Evolutionary conservation across 192 early-diverging fungal genomes (phyloP), one percentile per base, ranked within the genome.

Genomic region (Umbelopsis ramanniana): DNA sequence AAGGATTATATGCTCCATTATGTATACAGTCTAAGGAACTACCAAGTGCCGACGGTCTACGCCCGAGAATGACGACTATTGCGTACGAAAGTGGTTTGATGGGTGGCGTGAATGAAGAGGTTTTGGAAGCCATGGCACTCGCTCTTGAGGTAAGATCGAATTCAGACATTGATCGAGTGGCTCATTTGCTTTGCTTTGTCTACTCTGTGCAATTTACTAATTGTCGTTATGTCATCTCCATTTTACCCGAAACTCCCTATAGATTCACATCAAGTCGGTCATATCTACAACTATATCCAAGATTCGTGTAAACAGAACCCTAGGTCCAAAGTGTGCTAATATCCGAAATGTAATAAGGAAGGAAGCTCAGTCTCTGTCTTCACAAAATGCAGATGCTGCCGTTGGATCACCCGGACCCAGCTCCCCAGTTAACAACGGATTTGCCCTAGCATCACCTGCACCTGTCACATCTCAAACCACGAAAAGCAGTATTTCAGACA

Each of bases 271-370:
- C 66, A 89, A 90, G 66, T 87, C 87, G 57, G 81, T 90, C 12
- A 80, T 93, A 47, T 89, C 87, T 29, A 90, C 89, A 33, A 86
- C 85, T 66, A 87, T 93, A 29, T 86, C 84, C 80, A 90, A 91
- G 63, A 75, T 84, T 45, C 82, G 91, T 29, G 81, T 84, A 6
- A 91, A 91, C 76, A 84, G 88, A 23, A 75, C 89, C 5, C 76
- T 89, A 53, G 89, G 89, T 14, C 57, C 57, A 63, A 63, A 35
- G 26, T 63, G 57, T 63, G 57, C 33, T 17, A 63, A 35, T 19
- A 63, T 63, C 29, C 8, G 57, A 63, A 63, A 15, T 14, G 33
- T 63, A 7, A 63, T 63, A 29, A 63, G 57, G 26, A 63, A 63
- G 26, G 57, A 63, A 63, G 57, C 33, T 37, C 57, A 35, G 11